These are phyloP conservation scores for Cutaneotrichosporon daszewskae DNA, from an alignment of 1,284 basidiomycete genomes.

Conservation along the genomic window DNA sequence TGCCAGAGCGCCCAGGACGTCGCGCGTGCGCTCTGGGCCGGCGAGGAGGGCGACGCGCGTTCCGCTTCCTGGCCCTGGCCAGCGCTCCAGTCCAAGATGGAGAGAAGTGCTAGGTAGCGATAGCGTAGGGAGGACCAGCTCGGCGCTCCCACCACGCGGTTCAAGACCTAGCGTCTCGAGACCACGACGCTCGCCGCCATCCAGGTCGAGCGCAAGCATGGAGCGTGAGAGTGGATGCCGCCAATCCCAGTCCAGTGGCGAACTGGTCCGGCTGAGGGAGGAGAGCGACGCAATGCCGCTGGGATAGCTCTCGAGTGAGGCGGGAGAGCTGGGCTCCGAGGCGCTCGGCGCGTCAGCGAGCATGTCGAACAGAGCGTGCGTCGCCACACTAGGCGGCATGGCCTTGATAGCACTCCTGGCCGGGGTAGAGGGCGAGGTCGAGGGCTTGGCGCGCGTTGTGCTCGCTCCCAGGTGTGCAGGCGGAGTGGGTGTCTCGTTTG, in stretches of 20 bases:
- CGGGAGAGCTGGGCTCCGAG: slow-evolving; percentile 31
- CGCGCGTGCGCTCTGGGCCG: slow-evolving; percentile 17
- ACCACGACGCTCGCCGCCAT: not conserved
- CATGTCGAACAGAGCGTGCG: slow-evolving; percentile 16
- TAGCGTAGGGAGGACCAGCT: slow-evolving; percentile 37
- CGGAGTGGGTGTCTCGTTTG: not conserved
- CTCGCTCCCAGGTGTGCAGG: not conserved
- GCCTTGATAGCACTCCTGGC: not conserved
- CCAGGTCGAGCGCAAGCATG: slow-evolving; percentile 1
- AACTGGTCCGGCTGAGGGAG: slow-evolving; percentile 25
- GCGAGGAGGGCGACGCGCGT: slow-evolving; percentile 27
- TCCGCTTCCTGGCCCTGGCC: slow-evolving; percentile 11
- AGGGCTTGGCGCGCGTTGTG: not conserved
- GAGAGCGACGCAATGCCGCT: slow-evolving; percentile 27
- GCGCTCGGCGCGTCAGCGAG: slow-evolving; percentile 14
- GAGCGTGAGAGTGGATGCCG: slow-evolving; percentile 4
- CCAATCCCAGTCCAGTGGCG: slow-evolving; percentile 15
- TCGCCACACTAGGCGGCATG: not conserved
- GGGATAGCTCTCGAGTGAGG: slow-evolving; percentile 22
- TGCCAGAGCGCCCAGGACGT: slow-evolving; percentile 22
- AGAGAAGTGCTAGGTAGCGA: slow-evolving; percentile 33
- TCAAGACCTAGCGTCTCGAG: slow-evolving; percentile 3
- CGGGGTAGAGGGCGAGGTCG: not conserved
- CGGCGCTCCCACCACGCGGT: slow-evolving; percentile 9
- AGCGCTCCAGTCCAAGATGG: slow-evolving; percentile 30